Conservation (phyloP, 768 basidiomycete genomes). For the Termitomyces sp. region DNA sequence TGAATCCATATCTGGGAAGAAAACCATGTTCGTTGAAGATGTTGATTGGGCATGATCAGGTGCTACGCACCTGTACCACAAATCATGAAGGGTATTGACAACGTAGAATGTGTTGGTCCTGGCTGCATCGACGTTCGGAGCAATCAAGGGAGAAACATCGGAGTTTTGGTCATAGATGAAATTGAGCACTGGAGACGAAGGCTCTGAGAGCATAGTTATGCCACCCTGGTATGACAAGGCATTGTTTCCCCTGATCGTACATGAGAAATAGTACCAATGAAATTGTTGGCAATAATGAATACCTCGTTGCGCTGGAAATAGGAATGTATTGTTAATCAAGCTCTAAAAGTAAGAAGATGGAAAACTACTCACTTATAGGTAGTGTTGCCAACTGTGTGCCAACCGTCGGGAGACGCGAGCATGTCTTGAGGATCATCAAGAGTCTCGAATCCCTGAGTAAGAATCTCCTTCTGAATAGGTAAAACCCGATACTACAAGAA, state of each 20-base stretch:
- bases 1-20: too few relatives aligned
- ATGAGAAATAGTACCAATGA: not conserved
- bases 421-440: conserved; percentile 42
- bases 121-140: conserved; percentile 45
- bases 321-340: not conserved
- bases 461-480: conserved; percentile 40
- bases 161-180: conserved; percentile 33
- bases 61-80: conserved; percentile 25
- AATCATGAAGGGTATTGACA: conserved; percentile 55
- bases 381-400: conserved; percentile 22
- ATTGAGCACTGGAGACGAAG: conserved; percentile 30
- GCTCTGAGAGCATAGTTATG: conserved; percentile 22
- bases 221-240: conserved; percentile 26
- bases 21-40: not conserved
- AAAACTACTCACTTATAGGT: conserved; percentile 2
- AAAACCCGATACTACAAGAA: conserved; percentile 34
- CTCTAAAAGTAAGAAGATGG: not conserved
- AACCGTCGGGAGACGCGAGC: conserved; percentile 41
- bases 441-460: conserved; percentile 38
- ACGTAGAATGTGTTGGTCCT: conserved; percentile 54
- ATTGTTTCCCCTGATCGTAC: conserved; percentile 29
- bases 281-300: not conserved
- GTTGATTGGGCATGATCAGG: not conserved
- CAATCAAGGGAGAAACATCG: conserved; percentile 19
- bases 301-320: conserved; percentile 3